Conservation (phyloP, 2,329 filamentous ascomycete species). For the Ceratocystis colombiana region DNA sequence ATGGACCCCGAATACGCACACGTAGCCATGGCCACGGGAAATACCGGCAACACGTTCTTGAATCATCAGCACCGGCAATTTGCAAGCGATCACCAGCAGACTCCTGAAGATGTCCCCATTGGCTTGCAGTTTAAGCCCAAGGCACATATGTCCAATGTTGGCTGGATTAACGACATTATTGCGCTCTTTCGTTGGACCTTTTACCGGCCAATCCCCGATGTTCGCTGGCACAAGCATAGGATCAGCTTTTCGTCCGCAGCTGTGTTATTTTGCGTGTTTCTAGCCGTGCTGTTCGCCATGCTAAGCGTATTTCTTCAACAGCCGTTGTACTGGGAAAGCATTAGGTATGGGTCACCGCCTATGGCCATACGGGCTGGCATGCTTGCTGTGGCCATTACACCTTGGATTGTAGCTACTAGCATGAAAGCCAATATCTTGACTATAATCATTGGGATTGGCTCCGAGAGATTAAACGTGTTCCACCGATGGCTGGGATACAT, state of each 20-base stretch:
- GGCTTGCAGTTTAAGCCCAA: conserved; percentile 49
- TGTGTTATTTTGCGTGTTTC: conserved; percentile 56
- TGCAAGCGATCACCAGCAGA: conserved; percentile 3
- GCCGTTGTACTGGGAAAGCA: conserved; percentile 81
- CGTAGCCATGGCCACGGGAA: conserved; percentile 41
- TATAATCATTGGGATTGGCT: conserved; percentile 77
- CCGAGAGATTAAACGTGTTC: conserved; percentile 83
- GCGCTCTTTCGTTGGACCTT: conserved; percentile 83
- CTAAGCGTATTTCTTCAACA: conserved; percentile 80
- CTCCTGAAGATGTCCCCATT: background rate
- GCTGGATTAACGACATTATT: conserved; percentile 63
- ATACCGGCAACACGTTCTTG: conserved; percentile 38
- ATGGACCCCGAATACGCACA: conserved; percentile 41
- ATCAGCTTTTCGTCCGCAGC: conserved; percentile 74
- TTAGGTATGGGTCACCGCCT: conserved; percentile 76
- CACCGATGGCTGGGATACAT: conserved; percentile 88
- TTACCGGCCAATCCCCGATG: conserved; percentile 71
- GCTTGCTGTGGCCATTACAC: conserved; percentile 82
- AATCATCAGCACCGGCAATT: conserved; percentile 1
- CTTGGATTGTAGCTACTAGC: conserved; percentile 82
- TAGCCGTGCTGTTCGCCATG: conserved; percentile 61
- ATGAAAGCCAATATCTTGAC: conserved; percentile 86
- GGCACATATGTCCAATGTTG: conserved; percentile 65
- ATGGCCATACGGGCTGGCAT: conserved; percentile 80
- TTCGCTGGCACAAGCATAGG: conserved; percentile 56